Evolutionary conservation across 768 basidiomycete species (phyloP), one percentile per base, ranked within the genome.

Genomic region (Suillus plorans): DNA sequence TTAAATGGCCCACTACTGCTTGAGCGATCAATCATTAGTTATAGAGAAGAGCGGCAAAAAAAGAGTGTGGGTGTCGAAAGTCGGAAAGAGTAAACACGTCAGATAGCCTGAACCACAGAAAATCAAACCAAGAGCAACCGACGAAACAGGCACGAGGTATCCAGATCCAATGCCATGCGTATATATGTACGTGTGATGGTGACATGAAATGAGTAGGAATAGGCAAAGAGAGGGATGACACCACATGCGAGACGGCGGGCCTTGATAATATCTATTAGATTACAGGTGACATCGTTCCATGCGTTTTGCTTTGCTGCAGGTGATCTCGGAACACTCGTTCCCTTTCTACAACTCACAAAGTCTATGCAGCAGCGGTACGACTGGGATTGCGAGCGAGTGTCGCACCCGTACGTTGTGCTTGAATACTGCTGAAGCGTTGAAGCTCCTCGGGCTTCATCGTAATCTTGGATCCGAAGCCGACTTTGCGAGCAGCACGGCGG

Each of bases 371-470:
- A 37, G 81, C 80, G 60, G 88, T 88, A 65, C 86, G 80, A 72
- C 86, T 87, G 25, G 91, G 91, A 78, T 92, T 86, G 70, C 91
- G 85, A 36, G 91, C 91, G 64, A 95, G 83, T 16, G 87, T 88
- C 59, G 84, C 84, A 47, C 94, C 93, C n/a, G 88, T 85, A 42
- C 87, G 82, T 59, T 87, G 85, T 6, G 93, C 91, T 78, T 95
- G 93, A 76, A 94, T 92, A 68, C 87, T 89, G 78, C 86, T 89
- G 85, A 96, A 94, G 70, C 94, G 84, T 69, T 89, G 87, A 68
- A 95, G 80, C 77, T 95, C 94, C 77, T 92, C 90, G 22, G 91
- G 88, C 80, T 89, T 91, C 82, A 94, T 87, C 50, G 84, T 81
- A 64, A 94, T 81, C 80, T 89, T 89, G 71, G 86, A 84, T 61